Percentiles rank a stretch among this genome's conserved stretches.
These are phyloP conservation scores for Niebla homalea DNA, from an alignment of 495 filamentous ascomycete genomes.

Conservation along the genomic window DNA sequence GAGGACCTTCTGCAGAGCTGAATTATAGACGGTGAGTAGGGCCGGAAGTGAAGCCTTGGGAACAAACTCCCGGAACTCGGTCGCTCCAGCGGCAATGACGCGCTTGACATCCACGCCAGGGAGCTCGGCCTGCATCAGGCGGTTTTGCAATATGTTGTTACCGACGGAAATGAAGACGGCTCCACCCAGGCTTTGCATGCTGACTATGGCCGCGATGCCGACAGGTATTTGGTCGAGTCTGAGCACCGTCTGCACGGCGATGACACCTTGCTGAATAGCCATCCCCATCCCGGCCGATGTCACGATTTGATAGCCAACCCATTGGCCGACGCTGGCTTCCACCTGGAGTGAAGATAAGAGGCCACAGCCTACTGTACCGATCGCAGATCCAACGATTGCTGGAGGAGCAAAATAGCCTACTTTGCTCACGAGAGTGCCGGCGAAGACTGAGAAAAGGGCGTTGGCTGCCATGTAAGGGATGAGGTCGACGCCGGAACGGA, in stretches of 20 bases:
- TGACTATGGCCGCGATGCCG: slow-evolving; percentile 37
- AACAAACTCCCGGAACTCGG: slow-evolving; percentile 35
- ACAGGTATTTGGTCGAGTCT: slow-evolving; percentile 23
- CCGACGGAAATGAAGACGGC: slow-evolving; percentile 51
- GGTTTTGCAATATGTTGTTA: slow-evolving; percentile 53
- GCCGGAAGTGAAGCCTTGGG: slow-evolving; percentile 27
- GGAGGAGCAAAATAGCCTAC: slow-evolving; percentile 55
- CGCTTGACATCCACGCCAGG: slow-evolving; percentile 32
- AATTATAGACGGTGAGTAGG: slow-evolving; percentile 47
- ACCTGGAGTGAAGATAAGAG: slow-evolving; percentile 45
- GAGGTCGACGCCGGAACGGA: slow-evolving; percentile 23
- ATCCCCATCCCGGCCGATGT: slow-evolving; percentile 23
- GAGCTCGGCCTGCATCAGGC: slow-evolving; percentile 36
- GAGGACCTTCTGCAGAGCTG: slow-evolving; percentile 44
- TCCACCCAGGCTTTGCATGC: slow-evolving; percentile 46
- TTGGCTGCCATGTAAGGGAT: slow-evolving; percentile 32
- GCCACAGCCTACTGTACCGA: slow-evolving; percentile 47
- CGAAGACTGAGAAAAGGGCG: slow-evolving; percentile 29
- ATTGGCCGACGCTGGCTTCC: slow-evolving; percentile 33
- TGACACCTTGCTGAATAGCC: slow-evolving; percentile 23
- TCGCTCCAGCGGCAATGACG: slow-evolving; percentile 45
- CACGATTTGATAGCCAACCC: slow-evolving; percentile 55
- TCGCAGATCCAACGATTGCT: slow-evolving; percentile 34
- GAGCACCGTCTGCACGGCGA: slow-evolving; percentile 29
- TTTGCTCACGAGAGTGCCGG: slow-evolving; percentile 39